Evolutionary conservation across 1,284 basidiomycete genomes (phyloP), one percentile per base, ranked within the genome.

Genomic region (Coriolopsis trogii): DNA sequence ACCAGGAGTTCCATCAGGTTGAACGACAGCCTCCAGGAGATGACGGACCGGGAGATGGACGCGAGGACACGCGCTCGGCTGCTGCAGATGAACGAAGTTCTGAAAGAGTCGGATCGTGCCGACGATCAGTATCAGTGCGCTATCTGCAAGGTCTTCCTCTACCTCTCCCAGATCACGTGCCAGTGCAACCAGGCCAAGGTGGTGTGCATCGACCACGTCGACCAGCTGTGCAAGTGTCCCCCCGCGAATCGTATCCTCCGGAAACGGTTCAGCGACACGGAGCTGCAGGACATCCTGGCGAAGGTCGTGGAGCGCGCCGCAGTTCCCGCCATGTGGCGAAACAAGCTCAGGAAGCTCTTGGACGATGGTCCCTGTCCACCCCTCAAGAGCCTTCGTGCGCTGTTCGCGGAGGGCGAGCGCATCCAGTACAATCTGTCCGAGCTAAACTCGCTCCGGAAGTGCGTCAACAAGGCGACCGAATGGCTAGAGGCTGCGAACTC

Each of bases 91-190:
- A 70, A 71, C 21, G 93, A 97, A 69, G 73, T 78, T 18, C 73
- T 93, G 18, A 87, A 92, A 61, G 85, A 89, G 57, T 80, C 84
- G 60, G 95, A 98, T 68, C 82, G 85, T 8, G 77, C 87, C 5
- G 97, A 98, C 70, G 92, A 94, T 53, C 92, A 98, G 68, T 96
- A 96, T 70, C 95, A 98, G 70, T 99, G 97, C 80, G 75, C 80
- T 46, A 77, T 91, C 63, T 99, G 97, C 87, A 96, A 97, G 69
- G 82, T 82, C 10, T 97, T 98, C 73, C 95, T 92, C 73, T 99
- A 98, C 72, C 85, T 99, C 21, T 93, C 95, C 4, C 95, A 98
- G 67, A 77, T 98, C 65, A 89, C 82, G 40, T 94, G 91, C 70
- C 72, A 77, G 29, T 95, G 91, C 75, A 87, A 86, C 58, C n/a